Percentiles rank a stretch among this genome's conserved stretches.
Evolutionary conservation across 2,329 filamentous ascomycete species (phyloP).

Genomic region (Verticillium longisporum): DNA sequence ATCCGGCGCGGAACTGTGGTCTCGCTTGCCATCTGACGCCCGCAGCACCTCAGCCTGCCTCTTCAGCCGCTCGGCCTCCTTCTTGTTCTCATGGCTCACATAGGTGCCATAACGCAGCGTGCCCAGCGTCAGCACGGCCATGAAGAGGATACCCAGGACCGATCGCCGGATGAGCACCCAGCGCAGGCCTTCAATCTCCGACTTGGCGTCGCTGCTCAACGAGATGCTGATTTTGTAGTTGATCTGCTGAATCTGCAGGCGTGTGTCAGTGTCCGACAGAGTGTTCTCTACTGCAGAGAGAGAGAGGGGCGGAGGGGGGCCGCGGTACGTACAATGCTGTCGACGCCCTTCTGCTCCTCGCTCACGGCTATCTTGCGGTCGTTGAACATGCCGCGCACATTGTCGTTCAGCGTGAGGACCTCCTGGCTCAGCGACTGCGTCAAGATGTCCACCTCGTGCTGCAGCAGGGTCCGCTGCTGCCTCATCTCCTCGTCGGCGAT

Average conservation of each 20-base stretch:
- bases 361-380: slow-evolving; percentile 89
- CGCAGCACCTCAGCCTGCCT: slow-evolving; percentile 35
- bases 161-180: slow-evolving; percentile 71
- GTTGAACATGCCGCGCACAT: slow-evolving; percentile 92
- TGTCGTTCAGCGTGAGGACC: slow-evolving; percentile 73
- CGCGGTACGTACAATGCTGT: slow-evolving; percentile 58
- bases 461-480: slow-evolving; percentile 75
- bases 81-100: slow-evolving; percentile 41
- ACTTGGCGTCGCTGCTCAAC: slow-evolving; percentile 84
- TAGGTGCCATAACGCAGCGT: slow-evolving; percentile 56
- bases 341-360: slow-evolving; percentile 78
- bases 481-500: slow-evolving; percentile 74
- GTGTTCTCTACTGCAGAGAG: not conserved
- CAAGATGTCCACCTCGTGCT: slow-evolving; percentile 93
- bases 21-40: slow-evolving; percentile 37
- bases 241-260: slow-evolving; percentile 76
- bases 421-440: slow-evolving; percentile 82
- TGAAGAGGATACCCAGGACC: slow-evolving; percentile 58
- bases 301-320: not conserved
- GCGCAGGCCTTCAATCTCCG: slow-evolving; percentile 82
- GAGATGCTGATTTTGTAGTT: slow-evolving; percentile 94
- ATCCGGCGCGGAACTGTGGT: slow-evolving; percentile 40
- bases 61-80: slow-evolving; percentile 34
- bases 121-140: slow-evolving; percentile 54
- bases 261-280: slow-evolving; percentile 7